These are phyloP conservation scores for Epichloe gansuensis DNA, from an alignment of 2,329 filamentous ascomycete species.

Conservation along the genomic window DNA sequence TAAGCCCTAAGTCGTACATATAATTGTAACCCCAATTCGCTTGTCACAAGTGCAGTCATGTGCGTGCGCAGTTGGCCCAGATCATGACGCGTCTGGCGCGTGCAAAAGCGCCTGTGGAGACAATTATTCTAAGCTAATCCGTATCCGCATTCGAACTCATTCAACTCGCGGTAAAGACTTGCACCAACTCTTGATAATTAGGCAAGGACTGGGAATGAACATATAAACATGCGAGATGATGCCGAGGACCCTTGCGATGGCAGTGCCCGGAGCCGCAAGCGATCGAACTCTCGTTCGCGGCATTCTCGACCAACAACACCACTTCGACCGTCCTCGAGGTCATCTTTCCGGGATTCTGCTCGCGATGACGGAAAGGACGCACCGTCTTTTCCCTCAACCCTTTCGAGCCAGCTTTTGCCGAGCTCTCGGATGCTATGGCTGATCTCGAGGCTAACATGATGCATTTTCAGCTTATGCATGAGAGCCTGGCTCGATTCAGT, in stretches of 20 bases:
- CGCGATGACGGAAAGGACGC: slow-evolving; percentile 39
- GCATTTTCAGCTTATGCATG: slow-evolving; percentile 94
- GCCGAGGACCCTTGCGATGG: slow-evolving; percentile 2
- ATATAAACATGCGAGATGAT: background rate
- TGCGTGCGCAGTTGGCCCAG: no score
- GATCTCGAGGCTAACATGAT: slow-evolving; percentile 96
- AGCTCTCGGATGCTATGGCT: slow-evolving; percentile 85
- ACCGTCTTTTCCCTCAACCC: slow-evolving; percentile 60
- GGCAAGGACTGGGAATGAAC: no score
- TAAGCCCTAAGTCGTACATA: no score
- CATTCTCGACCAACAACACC: slow-evolving; percentile 81
- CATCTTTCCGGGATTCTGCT: slow-evolving; percentile 71
- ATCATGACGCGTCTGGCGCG: no score
- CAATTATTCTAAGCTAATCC: no score
- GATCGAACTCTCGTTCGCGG: slow-evolving; percentile 49
- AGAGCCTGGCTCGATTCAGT: slow-evolving; percentile 82
- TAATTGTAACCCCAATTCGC: no score
- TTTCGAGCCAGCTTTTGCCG: slow-evolving; percentile 83
- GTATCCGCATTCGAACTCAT: no score
- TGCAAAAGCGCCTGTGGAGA: no score
- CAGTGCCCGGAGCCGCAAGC: slow-evolving; percentile 18
- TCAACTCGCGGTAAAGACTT: no score
- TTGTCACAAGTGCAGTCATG: no score
- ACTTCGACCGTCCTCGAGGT: slow-evolving; percentile 77
- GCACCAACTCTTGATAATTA: no score